Base-by-base conservation (phyloP, 179 eudicot genomes). In the Amaranthus tricolor region DNA sequence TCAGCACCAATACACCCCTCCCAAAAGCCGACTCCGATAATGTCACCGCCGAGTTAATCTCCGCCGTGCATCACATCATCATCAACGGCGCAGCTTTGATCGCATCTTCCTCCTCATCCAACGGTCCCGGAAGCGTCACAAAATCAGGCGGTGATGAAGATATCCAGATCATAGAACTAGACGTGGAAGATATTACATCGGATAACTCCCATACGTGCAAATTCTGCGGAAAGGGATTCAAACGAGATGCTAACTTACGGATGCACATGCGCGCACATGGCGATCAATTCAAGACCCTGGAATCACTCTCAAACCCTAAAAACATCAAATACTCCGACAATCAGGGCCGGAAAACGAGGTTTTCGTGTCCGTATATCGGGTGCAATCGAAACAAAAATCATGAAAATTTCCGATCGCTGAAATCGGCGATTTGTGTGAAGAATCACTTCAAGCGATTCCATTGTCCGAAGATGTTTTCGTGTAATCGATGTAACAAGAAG, bases 251-350 rank as follows among this genome's bases (percentile, higher is more conserved):
- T 3, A 93, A 93, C 69, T 81, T 91, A 53, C 82, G 98, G 52
- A 93, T 93, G 98, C 98, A 93, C 65, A 93, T 91, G 96, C 77
- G 98, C 16, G 96, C 98, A 3, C 98, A 93, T 72, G 98, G 98
- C 0, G 80, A 93, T 66, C 84, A 82, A 77, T 93, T 79, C 85
- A 93, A 91, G 85, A 86, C 92, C 9, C 78, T 79, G 0, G 86
- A 86, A 58, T 92, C 98, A 0, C 81, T 93, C 21, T 81, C 89
- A 6, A 88, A 85, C 66, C 92, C 96, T 0, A 81, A 21, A 5
- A 49, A 24, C 16, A 8, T 21, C 72, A 58, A 78, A 58, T 11
- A 56, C 67, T 54, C 17, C 44, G 50, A 12, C 16, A n/a, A 7
- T 9, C 15, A 54, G 11, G 70, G 78, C 68, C 77, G 60, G 54